A percentile compares a stretch with the other conserved stretches of the same genome.
Evolutionary conservation across 2,329 filamentous ascomycete genomes (phyloP).

Genomic region (Didymella sp.): DNA sequence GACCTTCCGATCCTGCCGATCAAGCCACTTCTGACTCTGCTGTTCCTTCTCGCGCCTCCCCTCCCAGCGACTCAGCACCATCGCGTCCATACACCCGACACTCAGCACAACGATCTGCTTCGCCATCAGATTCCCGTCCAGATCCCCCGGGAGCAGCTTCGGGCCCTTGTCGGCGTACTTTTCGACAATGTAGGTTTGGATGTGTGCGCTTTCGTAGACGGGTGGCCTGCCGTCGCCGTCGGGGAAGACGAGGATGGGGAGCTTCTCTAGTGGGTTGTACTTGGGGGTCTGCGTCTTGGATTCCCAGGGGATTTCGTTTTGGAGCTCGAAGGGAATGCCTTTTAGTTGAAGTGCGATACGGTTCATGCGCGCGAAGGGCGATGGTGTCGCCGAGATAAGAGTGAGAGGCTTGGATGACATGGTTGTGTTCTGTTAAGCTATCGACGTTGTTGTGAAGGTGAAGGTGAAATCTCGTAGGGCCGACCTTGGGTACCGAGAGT

Average conservation of each 20-base stretch:
- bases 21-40: constrained; percentile 21
- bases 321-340: constrained; percentile 49
- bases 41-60: constrained; percentile 12
- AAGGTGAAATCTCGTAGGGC: too few species aligned
- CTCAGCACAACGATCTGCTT: constrained; percentile 24
- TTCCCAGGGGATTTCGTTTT: constrained; percentile 55
- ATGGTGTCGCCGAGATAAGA: constrained; percentile 46
- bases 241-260: constrained; percentile 47
- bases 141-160: constrained; percentile 17
- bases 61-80: constrained; percentile 24
- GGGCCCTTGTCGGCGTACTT: constrained; percentile 23
- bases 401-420: constrained; percentile 16
- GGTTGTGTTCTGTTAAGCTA: neutral
- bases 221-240: constrained; percentile 13
- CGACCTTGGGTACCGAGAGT: neutral
- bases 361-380: constrained; percentile 53
- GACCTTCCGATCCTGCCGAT: constrained; percentile 24
- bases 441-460: neutral
- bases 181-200: constrained; percentile 26
- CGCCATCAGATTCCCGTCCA: constrained; percentile 19
- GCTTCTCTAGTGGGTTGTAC: constrained; percentile 53
- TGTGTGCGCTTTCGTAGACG: constrained; percentile 29
- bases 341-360: constrained; percentile 52
- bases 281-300: constrained; percentile 47
- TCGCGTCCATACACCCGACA: constrained; percentile 27